These are phyloP conservation scores for Trypanosoma grayi DNA, from an alignment of 208 protist genomes.

Conservation along the genomic window DNA sequence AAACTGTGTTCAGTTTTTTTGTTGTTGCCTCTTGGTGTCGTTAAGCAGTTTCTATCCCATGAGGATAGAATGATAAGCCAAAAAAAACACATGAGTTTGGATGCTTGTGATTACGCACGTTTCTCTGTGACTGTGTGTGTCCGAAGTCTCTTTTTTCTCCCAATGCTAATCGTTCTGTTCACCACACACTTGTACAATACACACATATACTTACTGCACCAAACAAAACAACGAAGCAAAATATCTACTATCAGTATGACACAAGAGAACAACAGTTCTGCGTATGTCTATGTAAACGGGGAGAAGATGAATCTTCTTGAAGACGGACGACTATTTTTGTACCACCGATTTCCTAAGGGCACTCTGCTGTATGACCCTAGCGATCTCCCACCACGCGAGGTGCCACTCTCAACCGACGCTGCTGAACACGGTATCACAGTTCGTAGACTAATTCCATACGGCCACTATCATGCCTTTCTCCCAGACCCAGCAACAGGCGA, in stretches of 20 bases:
- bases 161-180: too few species aligned
- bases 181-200: too few species aligned
- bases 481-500: slow-evolving; percentile 39
- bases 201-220: too few species aligned
- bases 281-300: slow-evolving; percentile 76
- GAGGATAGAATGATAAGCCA: too few species aligned
- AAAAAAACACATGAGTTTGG: too few species aligned
- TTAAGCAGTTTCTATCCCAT: too few species aligned
- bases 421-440: slow-evolving; percentile 59
- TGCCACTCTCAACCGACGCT: slow-evolving; percentile 49
- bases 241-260: too few species aligned
- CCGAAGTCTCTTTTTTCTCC: too few species aligned
- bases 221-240: too few species aligned
- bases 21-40: background rate
- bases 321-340: slow-evolving; percentile 64
- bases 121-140: background rate
- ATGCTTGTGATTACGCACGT: background rate
- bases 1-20: background rate
- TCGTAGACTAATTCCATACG: slow-evolving; percentile 59
- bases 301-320: slow-evolving; percentile 55
- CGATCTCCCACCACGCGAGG: slow-evolving; percentile 44
- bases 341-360: slow-evolving; percentile 56
- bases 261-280: slow-evolving; percentile 2
- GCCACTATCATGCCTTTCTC: slow-evolving; percentile 65
- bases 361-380: slow-evolving; percentile 68